A percentile compares a stretch with the other conserved stretches of the same genome.
phyloP scores from a whole-genome alignment of 169 alveolate species.

The Cryptosporidium bovis region DNA sequence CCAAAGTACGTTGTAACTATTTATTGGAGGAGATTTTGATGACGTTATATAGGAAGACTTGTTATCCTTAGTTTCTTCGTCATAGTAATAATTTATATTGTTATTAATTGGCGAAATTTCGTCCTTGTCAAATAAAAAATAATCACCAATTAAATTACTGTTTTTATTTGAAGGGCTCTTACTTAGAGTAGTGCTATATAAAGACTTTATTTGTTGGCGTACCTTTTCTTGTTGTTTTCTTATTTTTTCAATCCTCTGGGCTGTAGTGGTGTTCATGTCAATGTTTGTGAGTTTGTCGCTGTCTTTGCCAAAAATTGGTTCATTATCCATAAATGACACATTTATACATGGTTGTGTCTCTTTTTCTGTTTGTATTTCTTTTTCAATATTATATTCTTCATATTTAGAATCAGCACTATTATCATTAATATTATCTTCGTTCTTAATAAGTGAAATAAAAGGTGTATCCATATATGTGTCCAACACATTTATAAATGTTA shows the following conservation, averaged over 20 bases:
- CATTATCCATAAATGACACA: too few relatives aligned
- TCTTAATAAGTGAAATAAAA: slow-evolving; percentile 27
- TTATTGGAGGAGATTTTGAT: neutral
- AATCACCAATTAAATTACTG: slow-evolving; percentile 1
- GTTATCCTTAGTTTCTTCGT: slow-evolving; percentile 1
- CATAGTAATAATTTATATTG: neutral
- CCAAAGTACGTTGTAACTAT: slow-evolving; percentile 61
- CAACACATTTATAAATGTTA: slow-evolving; percentile 50
- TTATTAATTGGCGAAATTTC: neutral
- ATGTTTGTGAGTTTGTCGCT: neutral
- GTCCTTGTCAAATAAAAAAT: slow-evolving; percentile 25
- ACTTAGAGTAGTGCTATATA: slow-evolving; percentile 6
- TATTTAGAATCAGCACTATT: neutral
- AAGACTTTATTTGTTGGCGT: slow-evolving; percentile 52
- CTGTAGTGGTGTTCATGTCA: slow-evolving; percentile 22
- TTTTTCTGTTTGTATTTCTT: neutral
- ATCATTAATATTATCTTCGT: neutral
- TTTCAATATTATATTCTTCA: neutral
- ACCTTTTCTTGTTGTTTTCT: slow-evolving; percentile 70
- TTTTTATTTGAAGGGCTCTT: neutral
- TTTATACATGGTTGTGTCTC: neutral
- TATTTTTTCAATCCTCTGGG: slow-evolving; percentile 64
- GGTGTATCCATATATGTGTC: slow-evolving; percentile 68
- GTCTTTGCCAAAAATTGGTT: neutral
- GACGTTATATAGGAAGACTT: neutral